Base-by-base conservation (phyloP, 225 moss, liverwort and hornwort species). In the Asterella californica region DNA sequence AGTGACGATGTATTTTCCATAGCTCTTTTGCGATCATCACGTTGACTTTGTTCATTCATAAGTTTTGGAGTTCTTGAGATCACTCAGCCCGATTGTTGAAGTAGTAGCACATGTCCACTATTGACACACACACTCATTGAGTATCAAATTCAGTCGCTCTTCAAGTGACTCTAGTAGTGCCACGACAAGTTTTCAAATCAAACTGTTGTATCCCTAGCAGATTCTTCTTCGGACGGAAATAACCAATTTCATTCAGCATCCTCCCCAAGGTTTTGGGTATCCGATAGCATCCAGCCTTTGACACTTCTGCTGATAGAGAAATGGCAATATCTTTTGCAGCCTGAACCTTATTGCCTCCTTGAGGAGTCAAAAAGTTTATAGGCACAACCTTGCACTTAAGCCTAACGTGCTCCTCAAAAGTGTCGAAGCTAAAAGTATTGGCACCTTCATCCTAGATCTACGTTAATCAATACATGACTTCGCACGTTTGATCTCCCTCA, bases 251-350 rank as follows among this genome's bases (percentile, higher is more conserved):
- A 24, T 45, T 61, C 27, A 80, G 37, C 38, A 60, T 72, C 34
- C 34, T 47, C 21, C 45, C 38, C 15, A 49, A 77, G 25, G 24
- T 36, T 14, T 25, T 61, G 15, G 22, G 15, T 29, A 27, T 69
- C 38, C 62, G 52, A 73, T 33, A 52, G 12, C 81, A 84, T 70
- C 73, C 78, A 2, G 15, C 19, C 9, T 68, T 78, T 61, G 46
- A 79, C 34, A 79, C 47, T 63, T 9, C n/a, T 50, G 61, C 52
- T 15, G 61, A 85, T 76, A 42, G 81, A 55, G 32, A 71, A 54
- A 86, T 83, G 83, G 46, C 76, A 52, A 79, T 52, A 74, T 53
- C 52, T 53, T 70, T 74, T 53, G 52, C 52, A 52, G 74, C 74
- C 54, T 29, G 21, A 52, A 8, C 30, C 34, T 33, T 74, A 19